Evolutionary conservation across 1,284 basidiomycete species (phyloP).

Genomic region (Leccinum proximum): DNA sequence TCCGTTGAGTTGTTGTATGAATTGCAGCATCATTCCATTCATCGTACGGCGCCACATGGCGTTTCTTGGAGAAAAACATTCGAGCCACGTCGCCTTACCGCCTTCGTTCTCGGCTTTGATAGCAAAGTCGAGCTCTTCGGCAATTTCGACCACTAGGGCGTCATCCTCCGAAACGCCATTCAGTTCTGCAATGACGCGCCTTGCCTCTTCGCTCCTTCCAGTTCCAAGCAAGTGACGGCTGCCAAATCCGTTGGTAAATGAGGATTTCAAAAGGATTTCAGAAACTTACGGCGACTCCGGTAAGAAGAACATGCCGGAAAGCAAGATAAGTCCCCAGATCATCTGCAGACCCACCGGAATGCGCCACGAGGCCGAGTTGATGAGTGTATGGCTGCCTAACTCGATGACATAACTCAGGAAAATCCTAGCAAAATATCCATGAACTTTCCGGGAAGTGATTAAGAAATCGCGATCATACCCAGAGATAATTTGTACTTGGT

Average conservation of each 20-base stretch:
- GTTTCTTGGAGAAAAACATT: slow-evolving; percentile 74
- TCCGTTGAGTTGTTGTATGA: slow-evolving; percentile 78
- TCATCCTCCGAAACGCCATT: slow-evolving; percentile 53
- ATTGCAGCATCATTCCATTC: slow-evolving; percentile 82
- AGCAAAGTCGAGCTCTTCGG: slow-evolving; percentile 66
- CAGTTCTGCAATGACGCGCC: slow-evolving; percentile 59
- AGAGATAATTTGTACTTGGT: slow-evolving; percentile 73
- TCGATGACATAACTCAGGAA: slow-evolving; percentile 24
- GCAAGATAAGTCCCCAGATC: slow-evolving; percentile 62
- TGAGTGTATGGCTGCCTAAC: slow-evolving; percentile 49
- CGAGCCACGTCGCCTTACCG: slow-evolving; percentile 75
- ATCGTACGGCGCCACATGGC: slow-evolving; percentile 67
- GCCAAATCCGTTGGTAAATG: not conserved
- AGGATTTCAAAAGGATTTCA: not conserved
- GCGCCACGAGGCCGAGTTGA: slow-evolving; percentile 66
- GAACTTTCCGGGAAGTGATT: not conserved
- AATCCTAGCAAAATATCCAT: slow-evolving; percentile 39
- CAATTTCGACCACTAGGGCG: slow-evolving; percentile 27
- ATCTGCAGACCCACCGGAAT: slow-evolving; percentile 68
- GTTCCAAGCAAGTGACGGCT: slow-evolving; percentile 63
- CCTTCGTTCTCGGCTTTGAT: slow-evolving; percentile 72
- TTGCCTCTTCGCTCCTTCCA: slow-evolving; percentile 51
- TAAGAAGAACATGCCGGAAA: slow-evolving; percentile 70
- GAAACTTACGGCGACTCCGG: slow-evolving; percentile 72
- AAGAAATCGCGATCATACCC: slow-evolving; percentile 40